Base-by-base conservation (phyloP, 441 rosid species). In the Metrosideros polymorpha region DNA sequence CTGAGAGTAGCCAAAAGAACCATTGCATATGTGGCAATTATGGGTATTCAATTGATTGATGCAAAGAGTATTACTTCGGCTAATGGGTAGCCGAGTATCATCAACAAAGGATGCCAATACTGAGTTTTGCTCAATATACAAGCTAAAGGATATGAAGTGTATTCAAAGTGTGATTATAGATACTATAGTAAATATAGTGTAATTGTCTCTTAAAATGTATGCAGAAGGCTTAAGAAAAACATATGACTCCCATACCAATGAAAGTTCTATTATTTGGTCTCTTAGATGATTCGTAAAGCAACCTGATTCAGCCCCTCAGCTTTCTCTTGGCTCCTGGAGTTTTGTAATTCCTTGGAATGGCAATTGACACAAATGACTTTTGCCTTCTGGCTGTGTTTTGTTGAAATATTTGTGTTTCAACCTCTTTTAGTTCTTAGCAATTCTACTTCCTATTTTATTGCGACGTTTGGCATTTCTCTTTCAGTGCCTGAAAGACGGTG, bases 181-280 rank as follows among this genome's bases (percentile, higher is more conserved):
- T 47, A 71, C 79, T 35, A 22, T 17, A 39, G 0, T 0, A 5
- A 9, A 35, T 22, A 0, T 0, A n/a, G 2, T 0, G 79, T 71
- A 10, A 39, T 10, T 59, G 66, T 59, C 66, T 59, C 35, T 29
- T 14, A n/a, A 59, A n/a, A 59, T 35, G 0, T 47, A 71, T 71
- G 47, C 39, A 47, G 22, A 71, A 22, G 0, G 15, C 9, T 35
- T 71, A 3, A 71, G n/a, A n/a, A 39, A 54, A 39, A 10, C 47
- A 9, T 71, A 29, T 71, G 15, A 71, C 35, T 71, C n/a, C 79
- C 47, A 71, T 71, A 22, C 15, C 8, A 39, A 35, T 71, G 0
- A 9, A 0, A 71, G 79, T 39, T 35, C 79, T 71, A 1, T n/a
- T n/a, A n/a, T 71, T 71, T 39, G 79, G 22, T 71, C 47, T 39